Base-by-base conservation (phyloP, 441 rosid genomes). In the Croton laevigatus region DNA sequence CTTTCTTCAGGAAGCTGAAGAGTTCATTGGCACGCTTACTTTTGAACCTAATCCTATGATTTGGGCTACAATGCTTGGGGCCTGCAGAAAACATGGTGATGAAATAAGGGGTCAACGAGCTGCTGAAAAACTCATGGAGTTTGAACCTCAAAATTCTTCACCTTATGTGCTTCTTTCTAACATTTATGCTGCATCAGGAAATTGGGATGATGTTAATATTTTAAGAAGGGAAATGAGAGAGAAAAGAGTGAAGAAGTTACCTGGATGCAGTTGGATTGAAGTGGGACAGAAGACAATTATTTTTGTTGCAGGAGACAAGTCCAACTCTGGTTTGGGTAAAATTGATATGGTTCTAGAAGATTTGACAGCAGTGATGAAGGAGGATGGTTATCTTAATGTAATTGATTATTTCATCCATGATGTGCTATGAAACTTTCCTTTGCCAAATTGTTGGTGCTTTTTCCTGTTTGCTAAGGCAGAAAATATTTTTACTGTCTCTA, bases 61-160 rank as follows among this genome's bases (percentile, higher is more conserved):
- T 55, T 91, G 97, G 98, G 85, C 93, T 53, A 78, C 98, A 37
- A 76, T 94, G 76, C 97, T 94, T 48, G 97, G 93, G 68, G 96
- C 97, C 72, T 87, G 97, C 78, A 84, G 89, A 68, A 82, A 88
- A 74, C 91, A 91, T 76, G 91, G 92, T 66, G 98, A 94, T 85
- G 96, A 91, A 70, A 70, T 74, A 9, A 85, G 87, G 77, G 97
- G 95, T 52, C 84, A 83, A 73, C 67, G 67, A 54, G 95, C 90
- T 38, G 92, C 97, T 12, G 89, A 87, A 78, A 89, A 87, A 81
- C 91, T 91, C 75, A 84, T 88, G 65, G 86, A 81, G 57, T 78
- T 89, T 62, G 96, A 94, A 68, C 97, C 97, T 19, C 81, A 85
- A 68, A 90, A 85, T 64, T 86, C 98, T 55, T 79, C 98, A 12